Conservation (phyloP, 495 filamentous ascomycete genomes). For the Podospora didyma region DNA sequence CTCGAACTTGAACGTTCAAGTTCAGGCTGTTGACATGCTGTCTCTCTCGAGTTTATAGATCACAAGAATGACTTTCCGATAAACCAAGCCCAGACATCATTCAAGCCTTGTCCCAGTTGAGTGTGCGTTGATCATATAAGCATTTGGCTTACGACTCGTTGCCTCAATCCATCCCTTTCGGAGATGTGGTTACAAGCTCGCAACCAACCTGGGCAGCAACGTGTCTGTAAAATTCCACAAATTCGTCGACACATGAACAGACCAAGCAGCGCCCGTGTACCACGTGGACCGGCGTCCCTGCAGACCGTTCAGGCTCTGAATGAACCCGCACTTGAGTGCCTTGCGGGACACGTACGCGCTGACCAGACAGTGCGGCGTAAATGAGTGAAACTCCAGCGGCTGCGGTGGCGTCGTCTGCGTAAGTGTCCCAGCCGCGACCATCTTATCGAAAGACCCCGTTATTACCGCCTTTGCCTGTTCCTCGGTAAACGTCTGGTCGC, state of each 20-base stretch:
- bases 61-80: too few species aligned
- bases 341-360: slow-evolving; percentile 25
- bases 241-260: slow-evolving; percentile 33
- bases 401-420: not conserved
- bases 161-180: too few species aligned
- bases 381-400: slow-evolving; percentile 28
- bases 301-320: slow-evolving; percentile 32
- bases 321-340: slow-evolving; percentile 31
- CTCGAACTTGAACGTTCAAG: too few species aligned
- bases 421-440: slow-evolving; percentile 28
- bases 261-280: slow-evolving; percentile 40
- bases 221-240: slow-evolving; percentile 36
- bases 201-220: slow-evolving; percentile 13
- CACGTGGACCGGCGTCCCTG: slow-evolving; percentile 39
- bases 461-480: slow-evolving; percentile 25
- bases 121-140: too few species aligned
- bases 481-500: slow-evolving; percentile 23
- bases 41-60: too few species aligned
- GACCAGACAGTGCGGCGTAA: slow-evolving; percentile 30
- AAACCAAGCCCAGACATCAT: too few species aligned
- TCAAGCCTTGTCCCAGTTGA: too few species aligned
- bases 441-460: slow-evolving; percentile 24
- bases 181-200: slow-evolving; percentile 2
- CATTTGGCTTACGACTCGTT: too few species aligned
- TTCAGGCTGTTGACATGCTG: too few species aligned